phyloP scores from a whole-genome alignment of 495 filamentous ascomycete species.

The Lindgomyces ingoldianus region DNA sequence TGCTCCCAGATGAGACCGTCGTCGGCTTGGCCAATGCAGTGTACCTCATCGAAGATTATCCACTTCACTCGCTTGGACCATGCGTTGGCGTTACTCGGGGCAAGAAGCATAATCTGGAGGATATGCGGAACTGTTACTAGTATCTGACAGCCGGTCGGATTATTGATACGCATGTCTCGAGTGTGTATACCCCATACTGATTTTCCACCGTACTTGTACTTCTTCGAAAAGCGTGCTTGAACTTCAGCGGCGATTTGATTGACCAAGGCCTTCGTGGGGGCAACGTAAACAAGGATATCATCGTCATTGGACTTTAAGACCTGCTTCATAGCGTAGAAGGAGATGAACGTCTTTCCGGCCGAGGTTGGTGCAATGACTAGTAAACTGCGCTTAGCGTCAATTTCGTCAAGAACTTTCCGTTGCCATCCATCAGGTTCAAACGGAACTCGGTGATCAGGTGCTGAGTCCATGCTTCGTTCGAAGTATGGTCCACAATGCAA shows the following conservation, averaged over 20 bases:
- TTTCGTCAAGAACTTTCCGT: slow-evolving; percentile 67
- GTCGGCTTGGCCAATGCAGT: slow-evolving; percentile 74
- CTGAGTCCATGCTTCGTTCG: slow-evolving; percentile 69
- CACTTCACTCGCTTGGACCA: slow-evolving; percentile 67
- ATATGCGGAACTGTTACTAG: slow-evolving; percentile 77
- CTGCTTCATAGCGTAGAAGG: slow-evolving; percentile 79
- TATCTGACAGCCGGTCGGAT: slow-evolving; percentile 68
- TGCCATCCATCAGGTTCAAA: slow-evolving; percentile 80
- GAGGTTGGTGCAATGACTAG: slow-evolving; percentile 79
- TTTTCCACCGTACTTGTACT: slow-evolving; percentile 55
- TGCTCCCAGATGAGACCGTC: slow-evolving; percentile 84
- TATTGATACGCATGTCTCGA: slow-evolving; percentile 70
- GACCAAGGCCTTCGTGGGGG: slow-evolving; percentile 78
- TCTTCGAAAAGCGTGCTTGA: slow-evolving; percentile 66
- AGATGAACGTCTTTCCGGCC: slow-evolving; percentile 64
- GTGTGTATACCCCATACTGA: slow-evolving; percentile 81
- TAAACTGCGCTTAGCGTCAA: slow-evolving; percentile 66
- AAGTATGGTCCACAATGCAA: slow-evolving; percentile 69
- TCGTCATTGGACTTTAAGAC: slow-evolving; percentile 66
- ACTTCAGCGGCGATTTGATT: slow-evolving; percentile 83
- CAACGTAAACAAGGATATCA: slow-evolving; percentile 72
- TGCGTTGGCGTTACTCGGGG: slow-evolving; percentile 64
- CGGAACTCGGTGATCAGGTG: slow-evolving; percentile 62
- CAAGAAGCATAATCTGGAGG: slow-evolving; percentile 74
- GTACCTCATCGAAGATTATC: slow-evolving; percentile 85